phyloP scores from a whole-genome alignment of 2,329 filamentous ascomycete species.

The Trichoderma koningiopsis region DNA sequence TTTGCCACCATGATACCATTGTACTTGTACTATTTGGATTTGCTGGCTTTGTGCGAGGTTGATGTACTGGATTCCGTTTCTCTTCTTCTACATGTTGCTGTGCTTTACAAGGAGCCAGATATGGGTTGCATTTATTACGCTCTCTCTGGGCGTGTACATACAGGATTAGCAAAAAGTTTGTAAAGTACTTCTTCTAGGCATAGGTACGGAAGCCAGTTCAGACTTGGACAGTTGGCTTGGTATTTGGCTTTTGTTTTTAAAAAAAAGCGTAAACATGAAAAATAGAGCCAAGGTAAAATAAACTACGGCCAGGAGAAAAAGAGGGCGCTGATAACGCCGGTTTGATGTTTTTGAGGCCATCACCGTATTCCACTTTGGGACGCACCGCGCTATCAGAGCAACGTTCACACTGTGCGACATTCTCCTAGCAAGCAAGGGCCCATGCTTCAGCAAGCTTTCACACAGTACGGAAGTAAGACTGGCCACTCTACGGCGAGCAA shows the following conservation, averaged over 20 bases:
- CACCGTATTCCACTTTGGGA: neutral
- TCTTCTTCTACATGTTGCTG: neutral
- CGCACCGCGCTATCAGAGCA: neutral
- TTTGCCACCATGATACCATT: neutral
- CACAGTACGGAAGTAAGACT: neutral
- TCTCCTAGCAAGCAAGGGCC: neutral
- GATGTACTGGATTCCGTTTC: neutral
- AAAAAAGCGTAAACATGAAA: neutral
- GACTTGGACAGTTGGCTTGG: neutral
- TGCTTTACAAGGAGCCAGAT: neutral
- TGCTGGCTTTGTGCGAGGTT: neutral
- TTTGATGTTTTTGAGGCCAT: conserved; percentile 7
- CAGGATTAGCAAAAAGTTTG: conserved; percentile 7
- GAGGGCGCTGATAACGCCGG: neutral
- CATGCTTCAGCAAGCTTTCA: neutral
- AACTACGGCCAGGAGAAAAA: too few relatives aligned
- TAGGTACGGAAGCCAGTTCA: neutral
- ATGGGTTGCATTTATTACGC: neutral
- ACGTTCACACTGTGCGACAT: conserved; percentile 23
- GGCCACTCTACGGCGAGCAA: neutral
- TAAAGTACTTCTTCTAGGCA: neutral
- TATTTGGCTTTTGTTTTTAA: neutral
- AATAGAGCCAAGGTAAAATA: too few relatives aligned
- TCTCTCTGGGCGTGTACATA: neutral
- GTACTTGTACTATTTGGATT: neutral